Evolutionary conservation across 129 eudicot species (phyloP).

Genomic region (Pulicaria dysenterica): DNA sequence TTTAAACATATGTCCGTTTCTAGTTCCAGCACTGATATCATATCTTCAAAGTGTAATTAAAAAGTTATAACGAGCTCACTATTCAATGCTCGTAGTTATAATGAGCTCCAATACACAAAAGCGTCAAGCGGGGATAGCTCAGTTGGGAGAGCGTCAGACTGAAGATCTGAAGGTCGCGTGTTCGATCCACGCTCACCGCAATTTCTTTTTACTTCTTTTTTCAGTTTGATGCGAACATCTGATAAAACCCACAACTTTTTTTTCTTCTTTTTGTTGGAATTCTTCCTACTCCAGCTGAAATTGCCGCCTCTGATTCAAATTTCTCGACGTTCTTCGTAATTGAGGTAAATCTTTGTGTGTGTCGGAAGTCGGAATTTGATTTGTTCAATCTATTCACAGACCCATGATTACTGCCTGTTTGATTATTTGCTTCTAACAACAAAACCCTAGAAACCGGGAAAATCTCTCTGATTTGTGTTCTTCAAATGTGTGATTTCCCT

Average conservation of each 20-base stretch:
- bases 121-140: slow-evolving; percentile 46
- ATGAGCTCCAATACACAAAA: too few relatives aligned
- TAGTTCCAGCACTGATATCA: too few relatives aligned
- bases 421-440: slow-evolving; percentile 1
- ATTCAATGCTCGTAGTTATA: too few relatives aligned
- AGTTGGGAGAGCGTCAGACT: slow-evolving; percentile 74
- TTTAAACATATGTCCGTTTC: too few relatives aligned
- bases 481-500: not conserved
- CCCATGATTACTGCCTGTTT: slow-evolving; percentile 1
- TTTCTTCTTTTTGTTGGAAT: not conserved
- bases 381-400: not conserved
- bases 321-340: not conserved
- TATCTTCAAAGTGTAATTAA: too few relatives aligned
- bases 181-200: slow-evolving; percentile 99
- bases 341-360: slow-evolving; percentile 7
- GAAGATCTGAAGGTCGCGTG: slow-evolving; percentile 99
- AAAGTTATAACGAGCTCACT: too few relatives aligned
- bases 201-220: not conserved
- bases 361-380: not conserved
- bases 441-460: slow-evolving; percentile 26
- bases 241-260: slow-evolving; percentile 17
- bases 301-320: slow-evolving; percentile 32
- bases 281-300: not conserved
- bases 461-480: slow-evolving; percentile 6
- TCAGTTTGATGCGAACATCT: not conserved